Evolutionary conservation across 2,329 filamentous ascomycete genomes (phyloP).

Genomic region (Pyricularia grisea): DNA sequence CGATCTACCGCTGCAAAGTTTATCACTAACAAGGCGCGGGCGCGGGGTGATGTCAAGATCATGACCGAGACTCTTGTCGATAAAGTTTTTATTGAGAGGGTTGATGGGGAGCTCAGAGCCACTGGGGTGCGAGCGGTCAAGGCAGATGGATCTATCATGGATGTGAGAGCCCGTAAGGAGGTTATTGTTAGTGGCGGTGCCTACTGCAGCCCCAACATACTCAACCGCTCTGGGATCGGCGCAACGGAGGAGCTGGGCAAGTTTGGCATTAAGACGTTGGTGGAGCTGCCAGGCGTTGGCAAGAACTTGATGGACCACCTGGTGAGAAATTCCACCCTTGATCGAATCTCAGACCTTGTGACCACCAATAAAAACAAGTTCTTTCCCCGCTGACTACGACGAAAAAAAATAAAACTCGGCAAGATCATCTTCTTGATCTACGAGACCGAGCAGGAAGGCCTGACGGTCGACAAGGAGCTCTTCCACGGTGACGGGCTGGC

Average conservation of each 20-base stretch:
- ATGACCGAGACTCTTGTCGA: not conserved
- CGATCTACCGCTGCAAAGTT: slow-evolving; percentile 27
- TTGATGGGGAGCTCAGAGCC: slow-evolving; percentile 14
- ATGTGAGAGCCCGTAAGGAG: slow-evolving; percentile 31
- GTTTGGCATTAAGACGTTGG: slow-evolving; percentile 41
- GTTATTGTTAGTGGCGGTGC: slow-evolving; percentile 41
- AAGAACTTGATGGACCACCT: slow-evolving; percentile 52
- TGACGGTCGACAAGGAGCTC: slow-evolving; percentile 23
- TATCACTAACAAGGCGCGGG: slow-evolving; percentile 9
- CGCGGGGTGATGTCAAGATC: not conserved
- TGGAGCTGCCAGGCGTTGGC: slow-evolving; percentile 52
- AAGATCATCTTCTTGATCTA: slow-evolving; percentile 26
- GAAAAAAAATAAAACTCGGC: not conserved
- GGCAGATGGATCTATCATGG: slow-evolving; percentile 15
- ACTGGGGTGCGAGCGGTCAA: slow-evolving; percentile 38
- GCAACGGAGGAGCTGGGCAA: slow-evolving; percentile 39
- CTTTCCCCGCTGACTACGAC: too few species aligned
- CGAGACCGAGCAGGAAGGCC: slow-evolving; percentile 29
- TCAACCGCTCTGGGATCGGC: slow-evolving; percentile 57
- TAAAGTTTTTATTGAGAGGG: slow-evolving; percentile 34
- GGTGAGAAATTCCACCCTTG: not conserved
- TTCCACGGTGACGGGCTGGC: slow-evolving; percentile 13
- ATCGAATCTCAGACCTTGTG: too few species aligned
- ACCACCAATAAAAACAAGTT: not conserved
- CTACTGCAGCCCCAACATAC: slow-evolving; percentile 55